Conservation (phyloP, 116 monocot genomes). For the Phalaenopsis hybrid region DNA sequence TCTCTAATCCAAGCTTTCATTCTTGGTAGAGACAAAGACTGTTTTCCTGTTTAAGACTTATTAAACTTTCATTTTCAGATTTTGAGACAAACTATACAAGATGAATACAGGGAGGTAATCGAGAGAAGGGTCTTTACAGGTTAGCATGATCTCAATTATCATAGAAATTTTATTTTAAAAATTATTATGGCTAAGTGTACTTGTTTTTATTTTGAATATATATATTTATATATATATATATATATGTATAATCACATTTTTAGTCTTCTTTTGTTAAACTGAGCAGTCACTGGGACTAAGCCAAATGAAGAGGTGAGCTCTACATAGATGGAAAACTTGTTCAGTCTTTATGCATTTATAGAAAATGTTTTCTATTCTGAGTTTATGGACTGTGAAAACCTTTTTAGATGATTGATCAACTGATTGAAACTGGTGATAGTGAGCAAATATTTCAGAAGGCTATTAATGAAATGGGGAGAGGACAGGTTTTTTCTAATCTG, state of each 20-base stretch:
- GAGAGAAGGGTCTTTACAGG: conserved; percentile 43
- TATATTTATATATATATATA: too few species aligned
- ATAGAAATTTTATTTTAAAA: neutral
- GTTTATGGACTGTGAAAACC: neutral
- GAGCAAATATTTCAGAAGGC: conserved; percentile 42
- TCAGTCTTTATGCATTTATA: neutral
- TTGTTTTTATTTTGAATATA: neutral
- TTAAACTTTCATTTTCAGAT: conserved; percentile 15
- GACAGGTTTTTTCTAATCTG: conserved; percentile 29
- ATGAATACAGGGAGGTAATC: conserved; percentile 39
- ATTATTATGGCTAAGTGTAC: neutral
- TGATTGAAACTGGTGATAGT: conserved; percentile 42
- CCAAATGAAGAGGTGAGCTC: conserved; percentile 29
- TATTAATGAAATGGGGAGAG: conserved; percentile 45
- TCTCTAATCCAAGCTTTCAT: neutral
- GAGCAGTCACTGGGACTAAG: conserved; percentile 31
- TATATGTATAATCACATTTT: too few species aligned
- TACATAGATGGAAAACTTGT: neutral
- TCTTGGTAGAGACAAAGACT: neutral
- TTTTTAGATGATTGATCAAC: conserved; percentile 31
- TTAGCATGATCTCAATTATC: neutral
- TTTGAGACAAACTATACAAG: conserved; percentile 33
- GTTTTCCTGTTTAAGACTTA: neutral
- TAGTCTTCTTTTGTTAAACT: neutral
- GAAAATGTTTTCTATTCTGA: neutral